Evolutionary conservation across 225 moss, liverwort and hornwort genomes (phyloP).

Genomic region (Antitrichia curtipendula): DNA sequence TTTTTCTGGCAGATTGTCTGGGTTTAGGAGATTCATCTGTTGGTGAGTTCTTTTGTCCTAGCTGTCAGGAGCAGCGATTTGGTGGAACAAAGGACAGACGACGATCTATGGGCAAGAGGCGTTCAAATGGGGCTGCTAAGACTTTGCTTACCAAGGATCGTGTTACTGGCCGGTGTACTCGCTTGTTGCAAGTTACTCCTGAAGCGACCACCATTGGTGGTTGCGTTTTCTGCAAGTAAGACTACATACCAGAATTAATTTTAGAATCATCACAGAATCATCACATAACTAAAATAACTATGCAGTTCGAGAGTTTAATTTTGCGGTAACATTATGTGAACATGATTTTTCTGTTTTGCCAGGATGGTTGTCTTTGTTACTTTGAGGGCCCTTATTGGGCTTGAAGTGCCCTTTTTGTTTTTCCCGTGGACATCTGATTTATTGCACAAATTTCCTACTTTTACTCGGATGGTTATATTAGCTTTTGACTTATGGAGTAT

Average conservation of each 20-base stretch:
- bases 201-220: constrained; percentile 63
- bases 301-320: background rate
- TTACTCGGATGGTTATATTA: background rate
- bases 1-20: constrained; percentile 66
- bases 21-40: constrained; percentile 37
- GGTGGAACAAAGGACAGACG: constrained; percentile 37
- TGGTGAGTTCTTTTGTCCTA: constrained; percentile 71
- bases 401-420: background rate
- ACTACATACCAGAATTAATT: background rate
- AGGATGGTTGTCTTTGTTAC: background rate
- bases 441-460: background rate
- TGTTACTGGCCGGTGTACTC: constrained; percentile 67
- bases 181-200: constrained; percentile 55
- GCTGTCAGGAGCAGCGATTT: constrained; percentile 59
- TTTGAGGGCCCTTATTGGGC: background rate
- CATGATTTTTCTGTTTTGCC: background rate
- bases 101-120: constrained; percentile 41
- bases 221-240: constrained; percentile 96
- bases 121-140: constrained; percentile 42
- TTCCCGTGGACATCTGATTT: background rate
- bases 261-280: background rate
- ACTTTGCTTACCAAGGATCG: constrained; percentile 38
- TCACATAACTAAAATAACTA: background rate
- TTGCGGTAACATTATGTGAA: background rate
- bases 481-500: background rate